Conservation (phyloP, 768 basidiomycete species). For the Heimioporus sp. region DNA sequence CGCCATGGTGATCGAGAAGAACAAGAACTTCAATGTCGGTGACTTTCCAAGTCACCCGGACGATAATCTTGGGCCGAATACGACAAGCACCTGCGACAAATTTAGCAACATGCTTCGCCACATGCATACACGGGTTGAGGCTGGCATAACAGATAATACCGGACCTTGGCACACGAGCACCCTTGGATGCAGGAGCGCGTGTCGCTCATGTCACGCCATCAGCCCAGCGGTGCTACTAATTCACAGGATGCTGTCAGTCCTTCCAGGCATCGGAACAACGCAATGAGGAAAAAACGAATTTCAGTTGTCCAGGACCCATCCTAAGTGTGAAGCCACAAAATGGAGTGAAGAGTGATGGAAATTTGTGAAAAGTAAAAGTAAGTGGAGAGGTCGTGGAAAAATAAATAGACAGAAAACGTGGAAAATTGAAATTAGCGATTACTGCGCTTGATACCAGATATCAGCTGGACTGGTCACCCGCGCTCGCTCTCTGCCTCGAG, state of each 20-base stretch:
- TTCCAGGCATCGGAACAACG: slow-evolving; percentile 1
- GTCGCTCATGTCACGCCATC: slow-evolving; percentile 11
- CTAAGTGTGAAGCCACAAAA: slow-evolving; percentile 8
- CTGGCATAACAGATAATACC: slow-evolving; percentile 3
- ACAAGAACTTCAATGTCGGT: slow-evolving; percentile 12
- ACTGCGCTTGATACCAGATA: background rate
- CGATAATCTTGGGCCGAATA: slow-evolving; percentile 6
- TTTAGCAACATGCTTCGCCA: slow-evolving; percentile 10
- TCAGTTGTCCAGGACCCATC: slow-evolving; percentile 5
- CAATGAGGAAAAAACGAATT: slow-evolving; percentile 9
- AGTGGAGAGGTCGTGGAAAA: background rate
- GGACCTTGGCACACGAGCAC: slow-evolving; percentile 9
- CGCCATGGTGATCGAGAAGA: slow-evolving; percentile 14
- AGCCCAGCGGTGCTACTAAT: background rate
- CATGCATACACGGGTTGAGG: background rate
- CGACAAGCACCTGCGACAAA: slow-evolving; percentile 6
- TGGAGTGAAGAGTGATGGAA: background rate
- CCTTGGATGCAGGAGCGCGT: slow-evolving; percentile 3
- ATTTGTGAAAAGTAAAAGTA: background rate
- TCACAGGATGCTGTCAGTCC: slow-evolving; percentile 3
- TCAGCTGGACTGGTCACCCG: slow-evolving; percentile 8
- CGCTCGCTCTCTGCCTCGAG: slow-evolving; percentile 16
- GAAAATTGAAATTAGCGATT: background rate
- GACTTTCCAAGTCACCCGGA: slow-evolving; percentile 19
- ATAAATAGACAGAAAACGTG: slow-evolving; percentile 4